These are phyloP conservation scores for Pythium phragmitis DNA, from an alignment of 352 stramenopile genomes.

Conservation along the genomic window DNA sequence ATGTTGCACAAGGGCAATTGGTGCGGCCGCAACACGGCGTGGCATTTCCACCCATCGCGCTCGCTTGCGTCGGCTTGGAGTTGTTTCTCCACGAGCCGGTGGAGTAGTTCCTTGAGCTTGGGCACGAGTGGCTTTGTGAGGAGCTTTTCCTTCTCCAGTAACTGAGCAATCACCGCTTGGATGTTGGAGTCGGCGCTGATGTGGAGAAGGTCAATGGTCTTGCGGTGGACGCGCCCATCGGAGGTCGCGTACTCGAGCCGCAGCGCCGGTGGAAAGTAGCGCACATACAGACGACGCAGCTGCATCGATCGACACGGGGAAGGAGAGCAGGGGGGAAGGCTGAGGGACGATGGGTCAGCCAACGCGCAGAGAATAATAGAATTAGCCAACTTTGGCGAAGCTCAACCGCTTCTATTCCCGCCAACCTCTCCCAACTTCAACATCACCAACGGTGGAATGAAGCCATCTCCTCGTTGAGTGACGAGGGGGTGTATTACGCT, in stretches of 20 bases:
- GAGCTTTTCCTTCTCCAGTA: slow-evolving; percentile 59
- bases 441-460: too few relatives aligned
- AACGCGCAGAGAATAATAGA: slow-evolving; percentile 1
- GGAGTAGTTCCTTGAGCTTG: slow-evolving; percentile 61
- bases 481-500: too few relatives aligned
- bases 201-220: slow-evolving; percentile 66
- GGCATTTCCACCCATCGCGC: slow-evolving; percentile 30
- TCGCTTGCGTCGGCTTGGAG: slow-evolving; percentile 32
- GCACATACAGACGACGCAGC: slow-evolving; percentile 61
- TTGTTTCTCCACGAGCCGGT: slow-evolving; percentile 74
- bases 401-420: too few relatives aligned
- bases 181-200: slow-evolving; percentile 72
- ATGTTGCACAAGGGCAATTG: slow-evolving; percentile 73
- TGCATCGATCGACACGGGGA: slow-evolving; percentile 39
- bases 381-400: too few relatives aligned
- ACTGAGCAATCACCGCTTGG: slow-evolving; percentile 42
- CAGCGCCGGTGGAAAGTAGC: slow-evolving; percentile 70
- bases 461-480: too few relatives aligned
- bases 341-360: not conserved
- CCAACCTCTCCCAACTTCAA: too few relatives aligned
- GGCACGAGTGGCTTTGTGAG: slow-evolving; percentile 40
- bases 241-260: slow-evolving; percentile 61
- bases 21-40: slow-evolving; percentile 50
- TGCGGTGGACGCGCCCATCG: slow-evolving; percentile 40
- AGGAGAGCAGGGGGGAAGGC: not conserved